phyloP scores from a whole-genome alignment of 441 rosid genomes.

The Eutrema salsugineum region DNA sequence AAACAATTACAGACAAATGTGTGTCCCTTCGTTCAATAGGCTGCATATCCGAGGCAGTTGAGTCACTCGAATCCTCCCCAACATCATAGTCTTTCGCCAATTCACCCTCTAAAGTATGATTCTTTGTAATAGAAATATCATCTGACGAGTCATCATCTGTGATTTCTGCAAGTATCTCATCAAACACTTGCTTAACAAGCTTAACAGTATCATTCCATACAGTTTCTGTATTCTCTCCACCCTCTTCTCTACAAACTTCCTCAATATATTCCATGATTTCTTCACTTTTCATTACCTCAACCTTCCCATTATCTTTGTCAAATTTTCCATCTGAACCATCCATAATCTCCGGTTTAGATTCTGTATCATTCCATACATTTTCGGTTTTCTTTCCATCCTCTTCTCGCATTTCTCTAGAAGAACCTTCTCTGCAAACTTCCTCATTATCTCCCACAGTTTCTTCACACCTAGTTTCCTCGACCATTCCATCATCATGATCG shows the following conservation, averaged over 20 bases:
- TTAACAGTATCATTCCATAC: constrained; percentile 59
- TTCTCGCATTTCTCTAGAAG: constrained; percentile 20
- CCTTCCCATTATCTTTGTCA: constrained; percentile 32
- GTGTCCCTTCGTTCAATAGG: constrained; percentile 28
- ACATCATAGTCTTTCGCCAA: constrained; percentile 25
- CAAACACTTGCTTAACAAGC: constrained; percentile 80
- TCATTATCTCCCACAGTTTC: constrained; percentile 27
- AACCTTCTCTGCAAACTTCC: constrained; percentile 7
- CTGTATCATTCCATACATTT: constrained; percentile 32
- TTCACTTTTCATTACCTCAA: constrained; percentile 16
- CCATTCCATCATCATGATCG: constrained; percentile 39
- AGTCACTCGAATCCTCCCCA: constrained; percentile 32
- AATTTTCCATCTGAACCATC: not conserved
- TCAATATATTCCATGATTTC: constrained; percentile 26
- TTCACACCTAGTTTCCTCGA: constrained; percentile 18
- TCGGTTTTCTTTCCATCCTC: constrained; percentile 30
- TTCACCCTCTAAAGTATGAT: constrained; percentile 31
- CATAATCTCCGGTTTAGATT: not conserved
- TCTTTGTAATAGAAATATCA: constrained; percentile 35
- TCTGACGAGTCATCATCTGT: constrained; percentile 45
- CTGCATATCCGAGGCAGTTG: constrained; percentile 25
- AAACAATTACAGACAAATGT: constrained; percentile 28
- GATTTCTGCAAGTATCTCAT: constrained; percentile 67
- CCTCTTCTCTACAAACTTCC: constrained; percentile 20
- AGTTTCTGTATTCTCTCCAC: constrained; percentile 31